Evolutionary conservation across 306 rosid genomes (phyloP), one percentile per base, ranked within the genome.

Genomic region (Vigna nakashimae): DNA sequence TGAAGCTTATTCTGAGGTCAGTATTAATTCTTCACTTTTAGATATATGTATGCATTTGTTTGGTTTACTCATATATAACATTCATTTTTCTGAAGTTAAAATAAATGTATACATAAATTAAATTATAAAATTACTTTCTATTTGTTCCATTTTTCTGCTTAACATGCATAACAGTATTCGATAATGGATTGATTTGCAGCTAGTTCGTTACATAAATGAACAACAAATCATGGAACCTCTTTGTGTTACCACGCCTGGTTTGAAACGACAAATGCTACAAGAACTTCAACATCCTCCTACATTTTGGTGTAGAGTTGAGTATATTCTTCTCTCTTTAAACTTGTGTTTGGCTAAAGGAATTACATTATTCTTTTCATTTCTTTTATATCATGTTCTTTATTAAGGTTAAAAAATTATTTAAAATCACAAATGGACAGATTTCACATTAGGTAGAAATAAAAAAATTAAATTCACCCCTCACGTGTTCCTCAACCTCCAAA

Each of bases 191-290:
- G 8, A 26, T 7, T 69, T 75, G 63, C 66, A 84, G 90, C 74
- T 86, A 55, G n/a, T 82, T 49, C 71, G 71, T 26, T 81, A 78
- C 63, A 50, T 87, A 60, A 49, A 81, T 15, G 0, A 0, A 11
- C 28, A 56, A 60, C 64, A 87, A 28, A 82, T 84, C 65, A 59
- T 84, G 83, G 88, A 87, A 50, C 88, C 86, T 51, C 16, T 53
- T 0, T 87, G 90, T 50, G 3, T 50, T 59, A 56, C 82, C 32
- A 56, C 63, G 2, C 79, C 73, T 43, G 83, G 4, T 24, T 8
- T 77, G 82, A 73, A 74, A 16, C 77, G 72, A 57, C 2, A 43
- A 53, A 78, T 43, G 4, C 50, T n/a, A 22, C 77, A 62, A 57
- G 2, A 59, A 17, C 42, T 78, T 69, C 76, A 20, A 68, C 43